Evolutionary conservation across 208 protist genomes (phyloP).

Genomic region (Naegleria lovaniensis): DNA sequence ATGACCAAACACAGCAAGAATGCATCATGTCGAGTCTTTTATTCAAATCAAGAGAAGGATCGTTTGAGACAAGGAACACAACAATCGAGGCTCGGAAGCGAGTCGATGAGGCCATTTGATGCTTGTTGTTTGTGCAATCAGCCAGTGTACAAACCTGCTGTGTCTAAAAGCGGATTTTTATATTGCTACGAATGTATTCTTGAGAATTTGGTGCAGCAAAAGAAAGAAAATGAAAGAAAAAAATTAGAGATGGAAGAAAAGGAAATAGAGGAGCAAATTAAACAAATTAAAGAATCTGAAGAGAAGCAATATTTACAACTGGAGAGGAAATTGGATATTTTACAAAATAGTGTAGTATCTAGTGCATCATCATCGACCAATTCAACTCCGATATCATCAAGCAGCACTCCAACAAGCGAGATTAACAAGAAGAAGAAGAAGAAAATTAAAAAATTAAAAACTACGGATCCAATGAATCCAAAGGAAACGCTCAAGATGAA

Average conservation of each 20-base stretch:
- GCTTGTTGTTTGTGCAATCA: neutral
- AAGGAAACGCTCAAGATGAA: neutral
- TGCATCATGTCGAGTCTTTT: neutral
- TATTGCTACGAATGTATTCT: conserved; percentile 22
- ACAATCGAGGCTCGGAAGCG: neutral
- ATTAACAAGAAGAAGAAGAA: no score
- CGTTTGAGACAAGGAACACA: neutral
- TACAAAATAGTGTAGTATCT: neutral
- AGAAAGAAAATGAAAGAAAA: neutral
- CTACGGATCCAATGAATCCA: no score
- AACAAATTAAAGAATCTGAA: neutral
- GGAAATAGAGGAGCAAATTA: neutral
- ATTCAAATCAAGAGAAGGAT: neutral
- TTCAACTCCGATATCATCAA: neutral
- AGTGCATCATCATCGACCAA: neutral
- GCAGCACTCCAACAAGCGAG: neutral
- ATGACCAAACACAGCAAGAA: conserved; percentile 14
- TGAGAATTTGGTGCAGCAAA: conserved; percentile 14
- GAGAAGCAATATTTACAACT: neutral
- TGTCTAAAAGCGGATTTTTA: neutral
- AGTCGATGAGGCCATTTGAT: neutral
- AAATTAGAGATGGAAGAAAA: neutral
- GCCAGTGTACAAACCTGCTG: neutral
- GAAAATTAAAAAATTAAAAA: no score
- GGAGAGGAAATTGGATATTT: neutral